Percentiles rank a stretch among this genome's conserved stretches.
Conservation (phyloP, 495 filamentous ascomycete genomes). For the Hyaloscypha finlandica region DNA sequence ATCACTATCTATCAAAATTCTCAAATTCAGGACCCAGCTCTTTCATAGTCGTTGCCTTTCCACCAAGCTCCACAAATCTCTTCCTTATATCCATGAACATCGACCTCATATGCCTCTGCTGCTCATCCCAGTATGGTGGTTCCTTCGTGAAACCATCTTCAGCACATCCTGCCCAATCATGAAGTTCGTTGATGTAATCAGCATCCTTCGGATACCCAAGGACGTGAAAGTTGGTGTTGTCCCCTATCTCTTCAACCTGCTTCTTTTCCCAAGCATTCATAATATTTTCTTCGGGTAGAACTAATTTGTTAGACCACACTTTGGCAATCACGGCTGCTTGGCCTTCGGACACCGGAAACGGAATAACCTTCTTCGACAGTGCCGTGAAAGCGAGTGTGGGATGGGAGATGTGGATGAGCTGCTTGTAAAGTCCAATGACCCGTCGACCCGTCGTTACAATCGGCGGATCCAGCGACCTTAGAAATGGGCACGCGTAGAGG, state of each 20-base stretch:
- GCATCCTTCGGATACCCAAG: constrained; percentile 75
- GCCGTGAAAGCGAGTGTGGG: constrained; percentile 80
- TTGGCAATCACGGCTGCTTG: constrained; percentile 77
- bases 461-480: constrained; percentile 58
- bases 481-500: constrained; percentile 69
- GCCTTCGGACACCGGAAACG: constrained; percentile 77
- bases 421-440: constrained; percentile 68
- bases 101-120: constrained; percentile 64
- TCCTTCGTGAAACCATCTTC: constrained; percentile 50
- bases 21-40: constrained; percentile 64
- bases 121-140: constrained; percentile 66
- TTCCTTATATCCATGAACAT: constrained; percentile 55
- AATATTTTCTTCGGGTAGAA: constrained; percentile 57
- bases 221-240: constrained; percentile 57
- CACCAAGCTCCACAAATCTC: constrained; percentile 36
- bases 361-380: constrained; percentile 76
- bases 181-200: constrained; percentile 70
- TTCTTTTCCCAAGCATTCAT: constrained; percentile 68
- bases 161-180: constrained; percentile 41
- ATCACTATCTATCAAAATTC: constrained; percentile 27
- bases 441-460: constrained; percentile 69
- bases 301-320: constrained; percentile 68
- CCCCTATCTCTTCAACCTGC: constrained; percentile 27
- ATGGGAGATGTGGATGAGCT: constrained; percentile 73
- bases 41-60: constrained; percentile 48